phyloP scores from a whole-genome alignment of 2,329 filamentous ascomycete species.

The Zasmidium angulare region DNA sequence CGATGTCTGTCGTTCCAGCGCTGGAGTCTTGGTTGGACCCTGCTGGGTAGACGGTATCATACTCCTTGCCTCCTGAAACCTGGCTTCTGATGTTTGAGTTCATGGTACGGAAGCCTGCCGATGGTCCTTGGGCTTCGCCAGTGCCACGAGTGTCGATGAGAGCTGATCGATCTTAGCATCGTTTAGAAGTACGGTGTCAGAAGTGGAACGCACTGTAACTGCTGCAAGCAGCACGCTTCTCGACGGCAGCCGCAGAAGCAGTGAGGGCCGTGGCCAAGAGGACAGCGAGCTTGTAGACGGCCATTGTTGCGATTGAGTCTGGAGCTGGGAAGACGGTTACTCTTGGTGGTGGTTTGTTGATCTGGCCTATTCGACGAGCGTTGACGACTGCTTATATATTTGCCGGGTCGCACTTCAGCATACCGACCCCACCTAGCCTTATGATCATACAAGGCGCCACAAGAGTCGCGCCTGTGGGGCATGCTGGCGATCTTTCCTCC shows the following conservation, averaged over 20 bases:
- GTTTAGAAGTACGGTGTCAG: no score
- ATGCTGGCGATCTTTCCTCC: no score
- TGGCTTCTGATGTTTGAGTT: conserved; percentile 31
- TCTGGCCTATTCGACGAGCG: no score
- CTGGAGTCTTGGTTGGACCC: conserved; percentile 29
- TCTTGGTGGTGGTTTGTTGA: no score
- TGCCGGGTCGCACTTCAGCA: no score
- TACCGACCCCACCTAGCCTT: no score
- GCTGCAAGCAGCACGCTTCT: conserved; percentile 12
- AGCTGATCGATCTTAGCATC: conserved; percentile 9
- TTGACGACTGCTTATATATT: no score
- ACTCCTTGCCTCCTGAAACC: conserved; percentile 35
- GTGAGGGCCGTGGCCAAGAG: conserved; percentile 7
- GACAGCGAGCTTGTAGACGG: background rate
- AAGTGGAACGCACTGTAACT: conserved; percentile 12
- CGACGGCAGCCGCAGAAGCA: conserved; percentile 9
- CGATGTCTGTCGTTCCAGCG: conserved; percentile 34
- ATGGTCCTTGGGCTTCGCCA: conserved; percentile 24
- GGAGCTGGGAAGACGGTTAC: no score
- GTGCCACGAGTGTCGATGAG: conserved; percentile 32
- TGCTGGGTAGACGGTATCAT: conserved; percentile 39
- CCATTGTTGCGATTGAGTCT: no score
- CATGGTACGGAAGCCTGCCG: conserved; percentile 37
- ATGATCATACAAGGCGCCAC: no score
- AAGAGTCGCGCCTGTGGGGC: no score